Conservation (phyloP, 305 asterid genomes). For the Fraxinus platypoda region DNA sequence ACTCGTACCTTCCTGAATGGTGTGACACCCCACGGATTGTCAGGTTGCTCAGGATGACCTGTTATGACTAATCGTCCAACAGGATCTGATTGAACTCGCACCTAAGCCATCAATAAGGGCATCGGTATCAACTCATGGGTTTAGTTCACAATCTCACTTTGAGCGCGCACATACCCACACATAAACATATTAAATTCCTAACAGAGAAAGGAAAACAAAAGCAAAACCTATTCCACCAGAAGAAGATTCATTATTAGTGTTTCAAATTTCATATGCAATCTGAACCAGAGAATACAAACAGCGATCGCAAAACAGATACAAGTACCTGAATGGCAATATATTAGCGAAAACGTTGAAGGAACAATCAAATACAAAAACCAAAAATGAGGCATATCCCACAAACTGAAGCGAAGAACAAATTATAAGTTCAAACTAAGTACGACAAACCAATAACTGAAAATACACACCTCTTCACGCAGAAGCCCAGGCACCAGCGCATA, state of each 20-base stretch:
- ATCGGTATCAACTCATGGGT: not conserved
- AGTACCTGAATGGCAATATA: not conserved
- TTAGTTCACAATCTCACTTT: not conserved
- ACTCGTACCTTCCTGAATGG: conserved; percentile 40
- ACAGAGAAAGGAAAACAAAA: not conserved
- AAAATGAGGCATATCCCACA: not conserved
- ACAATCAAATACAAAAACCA: not conserved
- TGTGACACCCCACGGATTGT: conserved; percentile 57
- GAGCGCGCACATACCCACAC: not conserved
- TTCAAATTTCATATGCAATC: not conserved
- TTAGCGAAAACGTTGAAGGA: not conserved
- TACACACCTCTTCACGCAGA: conserved; percentile 50
- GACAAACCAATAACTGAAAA: not conserved
- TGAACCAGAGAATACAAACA: not conserved
- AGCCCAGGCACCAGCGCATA: conserved; percentile 60
- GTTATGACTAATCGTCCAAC: conserved; percentile 60
- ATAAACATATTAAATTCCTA: not conserved
- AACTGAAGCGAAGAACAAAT: not conserved
- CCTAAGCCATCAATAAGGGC: conserved; percentile 19
- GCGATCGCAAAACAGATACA: not conserved
- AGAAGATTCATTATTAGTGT: not conserved
- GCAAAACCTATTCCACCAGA: not conserved
- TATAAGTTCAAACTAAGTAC: not conserved
- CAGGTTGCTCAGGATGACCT: conserved; percentile 52
- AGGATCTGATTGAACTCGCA: conserved; percentile 51